phyloP scores from a whole-genome alignment of 805 yeast genomes.

The Nakazawaea holstii region DNA sequence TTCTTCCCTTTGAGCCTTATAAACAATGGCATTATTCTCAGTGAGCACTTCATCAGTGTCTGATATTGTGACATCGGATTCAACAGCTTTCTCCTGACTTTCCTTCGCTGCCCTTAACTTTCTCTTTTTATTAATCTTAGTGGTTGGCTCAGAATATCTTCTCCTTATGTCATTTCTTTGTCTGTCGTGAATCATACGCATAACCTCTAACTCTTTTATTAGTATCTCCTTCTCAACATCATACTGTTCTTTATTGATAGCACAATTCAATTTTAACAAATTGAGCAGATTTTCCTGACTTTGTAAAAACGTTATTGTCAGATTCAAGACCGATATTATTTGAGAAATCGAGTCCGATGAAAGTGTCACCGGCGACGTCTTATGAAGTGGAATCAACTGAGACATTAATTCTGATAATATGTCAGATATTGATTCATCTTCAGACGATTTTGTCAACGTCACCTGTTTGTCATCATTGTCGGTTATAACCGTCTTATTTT shows the following conservation, averaged over 20 bases:
- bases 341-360: slow-evolving; percentile 1
- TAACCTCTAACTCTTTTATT: slow-evolving; percentile 1
- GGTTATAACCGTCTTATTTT: neutral
- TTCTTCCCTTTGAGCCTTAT: slow-evolving; percentile 2
- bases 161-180: neutral
- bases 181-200: neutral
- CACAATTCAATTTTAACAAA: slow-evolving; percentile 2
- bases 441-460: neutral
- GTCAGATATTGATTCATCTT: slow-evolving; percentile 1
- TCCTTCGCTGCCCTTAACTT: neutral
- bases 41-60: slow-evolving; percentile 4
- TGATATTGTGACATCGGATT: slow-evolving; percentile 7
- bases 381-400: slow-evolving; percentile 5
- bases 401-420: neutral
- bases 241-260: slow-evolving; percentile 4
- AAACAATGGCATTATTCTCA: neutral
- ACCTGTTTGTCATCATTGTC: neutral
- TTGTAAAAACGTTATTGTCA: slow-evolving; percentile 2
- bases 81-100: slow-evolving; percentile 1
- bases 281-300: slow-evolving; percentile 8
- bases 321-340: slow-evolving; percentile 2
- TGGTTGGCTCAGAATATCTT: neutral
- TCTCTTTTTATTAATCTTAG: neutral
- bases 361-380: neutral
- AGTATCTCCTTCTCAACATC: slow-evolving; percentile 7